A percentile compares a stretch with the other conserved stretches of the same genome.
Conservation (phyloP, 2,329 filamentous ascomycete species). For the Colletotrichum australisinense region DNA sequence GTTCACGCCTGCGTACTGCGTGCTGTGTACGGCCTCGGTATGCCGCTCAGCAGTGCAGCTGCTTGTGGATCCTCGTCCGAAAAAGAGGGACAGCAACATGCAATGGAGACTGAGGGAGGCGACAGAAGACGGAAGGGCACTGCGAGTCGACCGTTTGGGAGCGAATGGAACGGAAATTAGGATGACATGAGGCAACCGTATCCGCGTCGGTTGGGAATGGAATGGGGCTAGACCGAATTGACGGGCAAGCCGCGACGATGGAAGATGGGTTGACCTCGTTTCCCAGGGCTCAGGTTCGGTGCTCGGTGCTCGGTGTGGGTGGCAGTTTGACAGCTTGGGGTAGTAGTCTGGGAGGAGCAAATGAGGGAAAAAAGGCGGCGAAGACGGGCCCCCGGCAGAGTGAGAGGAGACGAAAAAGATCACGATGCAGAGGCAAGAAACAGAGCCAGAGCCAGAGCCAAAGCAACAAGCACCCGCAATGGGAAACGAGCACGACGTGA, state of each 20-base stretch:
- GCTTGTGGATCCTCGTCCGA: slow-evolving; percentile 29
- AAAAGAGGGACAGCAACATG: slow-evolving; percentile 34
- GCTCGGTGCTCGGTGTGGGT: slow-evolving; percentile 2
- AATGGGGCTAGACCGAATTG: slow-evolving; percentile 11
- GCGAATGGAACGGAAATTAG: slow-evolving; percentile 30
- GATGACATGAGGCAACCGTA: slow-evolving; percentile 34
- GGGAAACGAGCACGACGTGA: slow-evolving; percentile 22
- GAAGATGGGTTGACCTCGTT: background rate
- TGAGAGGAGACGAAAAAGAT: background rate
- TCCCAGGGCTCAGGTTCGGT: no score
- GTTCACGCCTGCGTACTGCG: no score
- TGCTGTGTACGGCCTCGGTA: slow-evolving; percentile 16
- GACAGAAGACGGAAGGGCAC: slow-evolving; percentile 18
- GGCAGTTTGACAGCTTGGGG: background rate
- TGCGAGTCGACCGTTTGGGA: slow-evolving; percentile 17
- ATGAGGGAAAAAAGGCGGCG: background rate
- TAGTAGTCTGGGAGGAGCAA: background rate
- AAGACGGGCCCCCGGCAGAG: background rate
- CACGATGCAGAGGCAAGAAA: slow-evolving; percentile 9
- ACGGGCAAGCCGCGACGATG: background rate
- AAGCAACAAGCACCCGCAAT: slow-evolving; percentile 2
- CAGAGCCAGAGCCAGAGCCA: background rate
- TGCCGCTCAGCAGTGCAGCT: slow-evolving; percentile 34
- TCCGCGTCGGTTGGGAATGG: slow-evolving; percentile 19
- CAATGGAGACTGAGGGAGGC: slow-evolving; percentile 12